Conservation (phyloP, 371 early-diverging fungal genomes). For the Sporodiniella umbellata region DNA sequence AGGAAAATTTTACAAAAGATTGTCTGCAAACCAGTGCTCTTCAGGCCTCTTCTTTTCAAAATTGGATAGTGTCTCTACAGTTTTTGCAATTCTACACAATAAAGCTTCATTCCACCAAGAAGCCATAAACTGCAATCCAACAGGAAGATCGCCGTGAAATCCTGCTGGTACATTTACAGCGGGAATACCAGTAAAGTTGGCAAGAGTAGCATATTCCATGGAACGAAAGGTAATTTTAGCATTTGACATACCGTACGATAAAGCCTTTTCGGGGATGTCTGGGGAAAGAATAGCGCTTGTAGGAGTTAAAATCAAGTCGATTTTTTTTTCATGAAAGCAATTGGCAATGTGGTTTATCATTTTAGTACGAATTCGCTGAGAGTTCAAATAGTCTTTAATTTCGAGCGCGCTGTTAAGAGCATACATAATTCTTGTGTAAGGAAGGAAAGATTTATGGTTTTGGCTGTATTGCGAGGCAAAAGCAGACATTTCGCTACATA, state of each 20-base stretch:
- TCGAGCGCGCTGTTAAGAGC: conserved; percentile 14
- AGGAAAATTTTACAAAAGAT: background rate
- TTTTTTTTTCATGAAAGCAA: conserved; percentile 40
- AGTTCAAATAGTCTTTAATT: conserved; percentile 47
- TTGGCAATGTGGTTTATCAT: conserved; percentile 50
- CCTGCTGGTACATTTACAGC: conserved; percentile 67
- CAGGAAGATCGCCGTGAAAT: conserved; percentile 54
- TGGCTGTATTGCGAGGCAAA: conserved; percentile 24
- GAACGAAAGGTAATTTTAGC: conserved; percentile 39
- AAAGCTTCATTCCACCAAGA: conserved; percentile 71
- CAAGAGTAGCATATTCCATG: conserved; percentile 60
- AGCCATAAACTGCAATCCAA: conserved; percentile 70
- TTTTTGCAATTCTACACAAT: conserved; percentile 54
- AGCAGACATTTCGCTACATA: conserved; percentile 59
- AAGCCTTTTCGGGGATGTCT: conserved; percentile 43
- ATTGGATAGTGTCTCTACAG: conserved; percentile 39
- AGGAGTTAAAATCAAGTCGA: conserved; percentile 58
- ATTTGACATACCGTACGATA: conserved; percentile 54
- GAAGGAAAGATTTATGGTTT: conserved; percentile 18
- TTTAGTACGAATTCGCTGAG: conserved; percentile 59
- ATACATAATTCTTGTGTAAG: conserved; percentile 36
- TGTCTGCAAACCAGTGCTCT: conserved; percentile 7
- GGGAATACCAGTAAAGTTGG: conserved; percentile 71
- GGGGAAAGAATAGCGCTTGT: conserved; percentile 62
- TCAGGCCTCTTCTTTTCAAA: conserved; percentile 28